Conservation (phyloP, 2,329 filamentous ascomycete species). For the Knoxdaviesia capensis region DNA sequence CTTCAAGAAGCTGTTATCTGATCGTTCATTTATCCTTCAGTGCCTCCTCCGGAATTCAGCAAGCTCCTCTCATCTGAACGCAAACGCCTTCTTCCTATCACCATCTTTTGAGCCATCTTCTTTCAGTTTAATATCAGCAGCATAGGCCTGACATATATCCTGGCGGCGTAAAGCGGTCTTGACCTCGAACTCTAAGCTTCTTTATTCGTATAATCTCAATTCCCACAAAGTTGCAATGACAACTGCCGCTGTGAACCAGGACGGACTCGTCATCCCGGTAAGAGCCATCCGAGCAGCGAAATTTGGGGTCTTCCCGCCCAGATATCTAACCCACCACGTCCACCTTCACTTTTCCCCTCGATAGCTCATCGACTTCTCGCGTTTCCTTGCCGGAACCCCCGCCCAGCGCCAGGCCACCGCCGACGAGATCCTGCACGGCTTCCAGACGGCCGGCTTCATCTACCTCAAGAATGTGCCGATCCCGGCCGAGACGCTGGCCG, state of each 20-base stretch:
- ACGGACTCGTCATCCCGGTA: constrained; percentile 35
- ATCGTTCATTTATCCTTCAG: too few species aligned
- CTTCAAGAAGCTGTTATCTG: too few species aligned
- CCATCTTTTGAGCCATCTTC: too few species aligned
- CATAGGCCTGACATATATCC: too few species aligned
- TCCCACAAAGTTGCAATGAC: constrained; percentile 14
- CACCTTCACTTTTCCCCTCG: constrained; percentile 3
- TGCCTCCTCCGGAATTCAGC: too few species aligned
- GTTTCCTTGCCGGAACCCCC: constrained; percentile 44
- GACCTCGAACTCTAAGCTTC: neutral
- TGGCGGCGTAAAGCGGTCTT: too few species aligned
- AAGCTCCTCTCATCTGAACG: too few species aligned
- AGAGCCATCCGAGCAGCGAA: neutral
- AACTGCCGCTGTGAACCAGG: constrained; percentile 24
- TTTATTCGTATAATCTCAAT: neutral
- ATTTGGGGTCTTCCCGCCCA: constrained; percentile 5
- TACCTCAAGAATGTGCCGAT: constrained; percentile 72
- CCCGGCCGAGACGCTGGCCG: constrained; percentile 30
- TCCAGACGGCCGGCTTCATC: constrained; percentile 74
- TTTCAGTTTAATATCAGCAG: too few species aligned
- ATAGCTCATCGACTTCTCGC: constrained; percentile 61
- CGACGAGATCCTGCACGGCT: constrained; percentile 53
- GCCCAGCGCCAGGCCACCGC: constrained; percentile 44
- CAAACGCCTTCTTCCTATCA: too few species aligned
- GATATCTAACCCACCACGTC: constrained; percentile 8